phyloP scores from a whole-genome alignment of 805 yeast species.

The Dipodascus geniculatus region DNA sequence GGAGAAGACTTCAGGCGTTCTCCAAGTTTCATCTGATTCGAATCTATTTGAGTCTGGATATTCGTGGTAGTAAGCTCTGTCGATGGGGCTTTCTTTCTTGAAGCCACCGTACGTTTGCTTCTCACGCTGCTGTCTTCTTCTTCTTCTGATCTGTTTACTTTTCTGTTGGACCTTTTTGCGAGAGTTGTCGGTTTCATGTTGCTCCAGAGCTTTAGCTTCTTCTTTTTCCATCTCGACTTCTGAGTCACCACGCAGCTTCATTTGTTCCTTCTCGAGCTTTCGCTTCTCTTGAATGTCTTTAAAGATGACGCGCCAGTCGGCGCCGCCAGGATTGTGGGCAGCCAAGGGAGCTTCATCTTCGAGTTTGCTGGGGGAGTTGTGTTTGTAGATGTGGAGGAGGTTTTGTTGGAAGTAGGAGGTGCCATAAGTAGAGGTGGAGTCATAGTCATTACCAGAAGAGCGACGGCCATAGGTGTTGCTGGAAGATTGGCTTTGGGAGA shows the following conservation, averaged over 20 bases:
- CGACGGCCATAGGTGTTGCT: not conserved
- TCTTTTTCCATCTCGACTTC: not conserved
- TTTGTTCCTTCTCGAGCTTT: not conserved
- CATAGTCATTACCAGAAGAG: not conserved
- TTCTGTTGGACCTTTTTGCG: not conserved
- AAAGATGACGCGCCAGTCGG: not conserved
- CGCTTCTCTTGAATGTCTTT: not conserved
- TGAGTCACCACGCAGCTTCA: not conserved
- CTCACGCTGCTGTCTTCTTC: not conserved
- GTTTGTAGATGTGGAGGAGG: not conserved
- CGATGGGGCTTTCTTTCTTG: not conserved
- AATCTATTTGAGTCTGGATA: conserved; percentile 20
- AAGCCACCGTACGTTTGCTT: not conserved
- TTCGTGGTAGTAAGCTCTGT: conserved; percentile 16
- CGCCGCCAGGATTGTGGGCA: not conserved
- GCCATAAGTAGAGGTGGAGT: not conserved
- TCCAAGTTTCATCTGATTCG: conserved; percentile 22
- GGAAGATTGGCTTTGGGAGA: not conserved
- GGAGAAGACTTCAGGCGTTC: conserved; percentile 13
- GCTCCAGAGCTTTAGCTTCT: not conserved
- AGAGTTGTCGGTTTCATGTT: not conserved
- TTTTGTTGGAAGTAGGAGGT: not conserved
- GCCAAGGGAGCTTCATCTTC: not conserved
- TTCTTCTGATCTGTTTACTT: not conserved
- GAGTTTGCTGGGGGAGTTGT: not conserved